These are phyloP conservation scores for Hysterium pulicare DNA, from an alignment of 2,329 filamentous ascomycete species.

Conservation along the genomic window DNA sequence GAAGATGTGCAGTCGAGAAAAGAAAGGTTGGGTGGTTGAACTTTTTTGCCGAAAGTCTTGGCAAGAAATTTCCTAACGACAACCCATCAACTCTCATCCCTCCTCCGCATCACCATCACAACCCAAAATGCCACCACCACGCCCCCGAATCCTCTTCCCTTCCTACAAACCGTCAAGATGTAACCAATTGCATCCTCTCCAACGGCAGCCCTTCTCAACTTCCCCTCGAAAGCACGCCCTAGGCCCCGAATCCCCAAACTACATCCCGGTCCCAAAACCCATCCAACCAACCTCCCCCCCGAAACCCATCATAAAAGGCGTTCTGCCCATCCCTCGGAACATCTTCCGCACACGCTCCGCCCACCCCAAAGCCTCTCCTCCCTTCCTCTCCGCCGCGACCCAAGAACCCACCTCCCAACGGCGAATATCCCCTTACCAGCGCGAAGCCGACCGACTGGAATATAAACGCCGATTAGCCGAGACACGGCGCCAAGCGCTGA, in stretches of 20 bases:
- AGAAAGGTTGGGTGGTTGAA: constrained; percentile 3
- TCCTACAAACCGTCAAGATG: constrained; percentile 8
- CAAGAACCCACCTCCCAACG: constrained; percentile 48
- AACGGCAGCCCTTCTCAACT: constrained; percentile 42
- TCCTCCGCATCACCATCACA: background rate
- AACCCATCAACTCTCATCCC: constrained; percentile 13
- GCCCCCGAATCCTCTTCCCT: constrained; percentile 12
- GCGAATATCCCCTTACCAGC: constrained; percentile 26
- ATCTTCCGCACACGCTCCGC: constrained; percentile 58
- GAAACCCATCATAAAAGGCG: constrained; percentile 62
- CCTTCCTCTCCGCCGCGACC: constrained; percentile 61
- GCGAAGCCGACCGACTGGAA: constrained; percentile 49
- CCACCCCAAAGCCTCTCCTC: constrained; percentile 53
- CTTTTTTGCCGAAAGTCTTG: constrained; percentile 25
- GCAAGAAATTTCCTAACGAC: constrained; percentile 16
- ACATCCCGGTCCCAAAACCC: constrained; percentile 75
- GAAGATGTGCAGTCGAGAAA: background rate
- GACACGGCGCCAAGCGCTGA: constrained; percentile 67
- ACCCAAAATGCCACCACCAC: constrained; percentile 38
- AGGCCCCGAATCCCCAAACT: constrained; percentile 82
- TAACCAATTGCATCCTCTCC: constrained; percentile 7
- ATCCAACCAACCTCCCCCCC: constrained; percentile 63
- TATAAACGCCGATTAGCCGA: constrained; percentile 75
- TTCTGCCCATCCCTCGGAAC: constrained; percentile 76
- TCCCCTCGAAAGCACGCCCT: constrained; percentile 48